A percentile compares a stretch with the other conserved stretches of the same genome.
Evolutionary conservation across 257 asterid genomes (phyloP).

Genomic region (Nicotiana sylvestris): DNA sequence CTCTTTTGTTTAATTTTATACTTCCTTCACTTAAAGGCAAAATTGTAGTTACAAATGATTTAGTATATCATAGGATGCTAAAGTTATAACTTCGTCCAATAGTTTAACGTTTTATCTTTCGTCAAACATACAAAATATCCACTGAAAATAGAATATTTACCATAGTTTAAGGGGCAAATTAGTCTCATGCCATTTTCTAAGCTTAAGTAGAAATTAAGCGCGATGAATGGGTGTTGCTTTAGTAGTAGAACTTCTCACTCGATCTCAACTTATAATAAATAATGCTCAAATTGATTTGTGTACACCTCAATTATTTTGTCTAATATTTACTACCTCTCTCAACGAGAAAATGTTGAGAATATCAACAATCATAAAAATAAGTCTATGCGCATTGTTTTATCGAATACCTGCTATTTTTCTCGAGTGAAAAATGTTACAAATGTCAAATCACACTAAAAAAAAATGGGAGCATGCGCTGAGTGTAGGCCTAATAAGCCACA

Average conservation of each 20-base stretch:
- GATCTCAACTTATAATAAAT: background rate
- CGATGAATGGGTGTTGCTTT: background rate
- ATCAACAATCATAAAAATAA: too few relatives aligned
- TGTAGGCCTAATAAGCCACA: constrained; percentile 19
- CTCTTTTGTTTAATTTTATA: background rate
- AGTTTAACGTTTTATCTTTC: background rate
- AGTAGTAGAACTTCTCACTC: background rate
- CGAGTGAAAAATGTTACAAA: background rate
- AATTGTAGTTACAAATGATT: background rate
- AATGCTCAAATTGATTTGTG: too few relatives aligned
- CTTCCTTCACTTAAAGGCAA: background rate
- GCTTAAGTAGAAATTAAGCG: background rate
- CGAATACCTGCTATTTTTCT: background rate
- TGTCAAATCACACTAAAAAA: background rate
- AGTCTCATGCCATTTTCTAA: background rate
- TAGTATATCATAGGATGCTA: background rate
- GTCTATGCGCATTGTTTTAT: rapidly evolving
- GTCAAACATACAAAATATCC: background rate
- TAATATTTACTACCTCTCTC: too few relatives aligned
- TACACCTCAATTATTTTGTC: background rate
- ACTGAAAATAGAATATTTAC: background rate
- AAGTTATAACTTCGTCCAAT: background rate
- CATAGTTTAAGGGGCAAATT: background rate
- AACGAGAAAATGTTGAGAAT: too few relatives aligned
- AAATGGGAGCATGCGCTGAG: constrained; percentile 22